phyloP scores from a whole-genome alignment of 805 yeast genomes.

The Maudiozyma turicensis region DNA sequence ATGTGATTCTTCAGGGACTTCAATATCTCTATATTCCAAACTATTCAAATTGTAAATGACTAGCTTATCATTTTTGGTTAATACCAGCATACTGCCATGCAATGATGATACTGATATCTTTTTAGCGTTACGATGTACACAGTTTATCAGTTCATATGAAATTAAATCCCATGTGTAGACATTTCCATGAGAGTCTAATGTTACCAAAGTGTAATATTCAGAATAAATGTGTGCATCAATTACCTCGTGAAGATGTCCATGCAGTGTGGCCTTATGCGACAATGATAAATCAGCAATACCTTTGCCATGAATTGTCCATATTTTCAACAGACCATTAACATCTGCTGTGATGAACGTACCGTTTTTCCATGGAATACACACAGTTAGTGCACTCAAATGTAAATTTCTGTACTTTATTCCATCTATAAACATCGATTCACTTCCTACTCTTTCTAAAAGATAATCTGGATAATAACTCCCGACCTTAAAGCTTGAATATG shows the following conservation, averaged over 20 bases:
- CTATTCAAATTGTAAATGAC: slow-evolving; percentile 47
- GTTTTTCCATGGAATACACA: slow-evolving; percentile 19
- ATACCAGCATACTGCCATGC: slow-evolving; percentile 42
- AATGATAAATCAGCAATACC: background rate
- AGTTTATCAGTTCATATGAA: slow-evolving; percentile 40
- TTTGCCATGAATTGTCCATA: slow-evolving; percentile 35
- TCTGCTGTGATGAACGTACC: slow-evolving; percentile 32
- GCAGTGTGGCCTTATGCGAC: slow-evolving; percentile 30
- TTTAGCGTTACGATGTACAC: slow-evolving; percentile 16
- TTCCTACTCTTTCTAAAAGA: background rate
- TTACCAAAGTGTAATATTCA: slow-evolving; percentile 44
- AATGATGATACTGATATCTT: slow-evolving; percentile 42
- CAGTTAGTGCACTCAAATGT: slow-evolving; percentile 26
- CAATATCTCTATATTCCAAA: slow-evolving; percentile 26
- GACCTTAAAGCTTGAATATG: background rate
- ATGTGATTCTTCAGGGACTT: slow-evolving; percentile 11
- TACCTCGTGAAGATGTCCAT: slow-evolving; percentile 46
- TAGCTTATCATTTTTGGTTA: slow-evolving; percentile 11
- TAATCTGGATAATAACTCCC: background rate
- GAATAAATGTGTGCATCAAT: slow-evolving; percentile 39
- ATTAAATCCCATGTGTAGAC: slow-evolving; percentile 59
- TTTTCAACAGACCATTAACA: slow-evolving; percentile 48
- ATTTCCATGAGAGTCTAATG: slow-evolving; percentile 45
- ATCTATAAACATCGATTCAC: slow-evolving; percentile 1
- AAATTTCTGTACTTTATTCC: slow-evolving; percentile 19